Base-by-base conservation (phyloP, 208 protist genomes). In the Leishmania guyanensis region DNA sequence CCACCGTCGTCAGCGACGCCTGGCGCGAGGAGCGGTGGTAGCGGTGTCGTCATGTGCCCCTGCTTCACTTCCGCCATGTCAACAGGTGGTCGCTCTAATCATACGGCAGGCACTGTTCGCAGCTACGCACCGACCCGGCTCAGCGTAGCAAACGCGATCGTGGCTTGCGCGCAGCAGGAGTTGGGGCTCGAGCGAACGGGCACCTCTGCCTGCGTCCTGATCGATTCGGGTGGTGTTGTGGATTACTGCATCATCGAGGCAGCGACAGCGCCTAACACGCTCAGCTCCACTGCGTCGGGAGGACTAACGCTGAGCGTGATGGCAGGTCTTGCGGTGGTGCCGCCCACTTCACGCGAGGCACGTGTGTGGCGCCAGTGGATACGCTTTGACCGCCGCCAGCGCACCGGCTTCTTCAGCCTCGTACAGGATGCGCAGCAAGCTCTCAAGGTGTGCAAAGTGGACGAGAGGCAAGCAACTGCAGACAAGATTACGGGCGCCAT, bases 321-420 rank as follows among this genome's bases (percentile, higher is more conserved):
- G 26, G 79, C 85, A 14, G 92, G 90, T 26, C 66, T 89, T 43
- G 84, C 90, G 12, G 60, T 70, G 50, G 78, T 80, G 39, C 82
- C 77, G 33, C 73, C 85, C 46, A 65, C 78, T 20, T 79, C 86
- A 33, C 74, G 56, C 2, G 92, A 90, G 77, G 80, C 84, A 51
- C 84, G 88, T 54, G 53, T 88, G 60, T 86, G 87, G 75, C 83
- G 86, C 17, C 75, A 87, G 66, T 90, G 89, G 86, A 88, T 95
- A 60, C 72, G 78, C 62, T 94, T 95, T 80, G 87, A 91, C 20
- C 83, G 89, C 5, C 89, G 89, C 5, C 86, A 88, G 46, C 82
- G 81, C 64, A 95, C 90, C 4, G 89, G 89, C 51, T 94, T 95
- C 85, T 93, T 92, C 72, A 79, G 86, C 22, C 79, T 94, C 26